Evolutionary conservation across 164 flowering plant species (phyloP), one percentile per base, ranked within the genome.

Genomic region (Brasenia schreberi): DNA sequence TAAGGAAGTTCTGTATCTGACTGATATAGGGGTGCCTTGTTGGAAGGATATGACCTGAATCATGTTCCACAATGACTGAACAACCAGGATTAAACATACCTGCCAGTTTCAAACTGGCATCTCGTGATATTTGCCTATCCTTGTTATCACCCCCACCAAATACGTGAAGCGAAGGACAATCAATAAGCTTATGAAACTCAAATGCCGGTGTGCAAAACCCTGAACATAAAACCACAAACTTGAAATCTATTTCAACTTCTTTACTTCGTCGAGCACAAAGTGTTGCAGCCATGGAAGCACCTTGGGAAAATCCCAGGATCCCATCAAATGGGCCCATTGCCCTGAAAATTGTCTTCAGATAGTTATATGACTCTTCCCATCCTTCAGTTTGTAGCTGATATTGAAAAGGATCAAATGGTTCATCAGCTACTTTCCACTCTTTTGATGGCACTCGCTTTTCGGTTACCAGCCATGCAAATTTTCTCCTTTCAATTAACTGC

Each of bases 221-320:
- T 65, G 99, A 94, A 78, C 97, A 91, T 64, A 89, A 66, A 61
- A 94, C 83, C 52, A 68, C 93, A 75, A 94, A 94, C 72, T 85
- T 80, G 66, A 88, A 82, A 68, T 78, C 73, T 7, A 82, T 72
- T 6, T 60, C 19, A 62, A 70, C 79, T 19, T 74, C 75, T 45
- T 71, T 73, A 19, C 66, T 75, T 43, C 49, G 75, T 43, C 45
- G 69, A 4, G 83, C 83, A 78, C 84, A 79, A 17, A 91, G 69
- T 27, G 72, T 67, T 60, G 96, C 96, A 18, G 87, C 84, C 90
- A 91, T 88, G 19, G 96, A 91, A 43, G 99, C 97, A 65, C 99
- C 99, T 70, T 94, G 97, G 16, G 99, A 94, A 76, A 94, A 94
- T 52, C 99, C 99, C 78, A 94, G 67, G 42, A 94, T 78, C 63